phyloP scores from a whole-genome alignment of 352 stramenopile species.

The Phytophthora gonapodyides region DNA sequence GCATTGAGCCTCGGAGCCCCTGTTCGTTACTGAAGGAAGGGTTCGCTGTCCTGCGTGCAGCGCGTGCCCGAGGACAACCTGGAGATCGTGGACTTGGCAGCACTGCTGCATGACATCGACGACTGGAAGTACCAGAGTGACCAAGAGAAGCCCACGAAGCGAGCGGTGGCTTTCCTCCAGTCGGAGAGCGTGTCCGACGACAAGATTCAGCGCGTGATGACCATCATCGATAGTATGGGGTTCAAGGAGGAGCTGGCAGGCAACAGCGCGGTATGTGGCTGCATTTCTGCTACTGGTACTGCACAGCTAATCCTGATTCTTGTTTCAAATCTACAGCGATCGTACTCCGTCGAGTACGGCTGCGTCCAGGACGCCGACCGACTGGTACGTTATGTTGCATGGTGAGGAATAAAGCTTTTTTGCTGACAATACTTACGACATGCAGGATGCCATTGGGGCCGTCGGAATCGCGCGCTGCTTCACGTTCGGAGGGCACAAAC shows the following conservation, averaged over 20 bases:
- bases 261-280: constrained; percentile 21
- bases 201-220: constrained; percentile 74
- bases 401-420: not conserved
- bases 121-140: constrained; percentile 89
- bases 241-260: constrained; percentile 84
- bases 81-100: constrained; percentile 83
- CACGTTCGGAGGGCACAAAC: constrained; percentile 88
- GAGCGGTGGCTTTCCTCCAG: constrained; percentile 59
- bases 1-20: not conserved
- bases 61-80: constrained; percentile 57
- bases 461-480: constrained; percentile 92
- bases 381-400: constrained; percentile 42
- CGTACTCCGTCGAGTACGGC: constrained; percentile 72
- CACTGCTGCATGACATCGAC: constrained; percentile 90
- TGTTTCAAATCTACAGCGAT: constrained; percentile 20
- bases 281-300: not conserved
- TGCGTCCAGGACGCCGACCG: constrained; percentile 91
- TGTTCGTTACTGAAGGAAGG: not conserved
- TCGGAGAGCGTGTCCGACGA: constrained; percentile 50
- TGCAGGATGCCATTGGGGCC: constrained; percentile 88
- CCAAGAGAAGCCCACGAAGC: constrained; percentile 54
- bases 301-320: not conserved
- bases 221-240: constrained; percentile 83
- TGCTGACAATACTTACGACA: not conserved
- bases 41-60: constrained; percentile 26